Evolutionary conservation across 345 rosid species (phyloP), one percentile per base, ranked within the genome.

Genomic region (Gossypium herbaceum): DNA sequence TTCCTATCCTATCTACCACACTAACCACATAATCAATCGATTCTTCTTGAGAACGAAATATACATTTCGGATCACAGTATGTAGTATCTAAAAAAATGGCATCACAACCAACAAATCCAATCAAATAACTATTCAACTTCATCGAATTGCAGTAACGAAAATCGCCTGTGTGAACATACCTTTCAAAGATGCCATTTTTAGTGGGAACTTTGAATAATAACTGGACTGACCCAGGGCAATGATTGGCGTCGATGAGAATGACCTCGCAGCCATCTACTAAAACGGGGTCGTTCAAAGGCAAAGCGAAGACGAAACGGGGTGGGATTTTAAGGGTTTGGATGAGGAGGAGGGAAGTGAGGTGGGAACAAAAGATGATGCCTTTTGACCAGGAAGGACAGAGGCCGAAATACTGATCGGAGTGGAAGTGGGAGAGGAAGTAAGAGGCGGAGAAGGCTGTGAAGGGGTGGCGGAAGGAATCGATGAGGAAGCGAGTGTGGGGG

Each of bases 351-450:
- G 95, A 80, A 65, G 98, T 91, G 64, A 75, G 72, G 5, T 71
- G 84, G 59, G 98, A 92, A 79, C 97, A 91, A 83, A 87, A 92
- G 51, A 94, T 79, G 56, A 92, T 77, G 62, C 97, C 98, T 61
- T 82, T 73, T 16, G 90, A 86, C 97, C 98, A 94, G 60, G 86
- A 56, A 45, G 89, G 70, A 72, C 88, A 80, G 66, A 94, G 91
- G 73, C 97, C 97, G 29, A 89, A 66, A 76, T 92, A 92, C 75
- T 89, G 98, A 47, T 94, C 97, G 74, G 95, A 87, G 82, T 94
- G 97, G 85, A 94, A 92, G 82, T 94, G 97, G 55, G 97, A 91
- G 74, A 94, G 98, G 82, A 94, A 91, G 82, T 89, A 94, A 63
- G 92, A 73, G 79, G 73, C 63, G 59, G 91, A 84, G 75, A 73